Conservation (phyloP, 768 basidiomycete species). For the Trichaptum fuscoviolaceum region DNA sequence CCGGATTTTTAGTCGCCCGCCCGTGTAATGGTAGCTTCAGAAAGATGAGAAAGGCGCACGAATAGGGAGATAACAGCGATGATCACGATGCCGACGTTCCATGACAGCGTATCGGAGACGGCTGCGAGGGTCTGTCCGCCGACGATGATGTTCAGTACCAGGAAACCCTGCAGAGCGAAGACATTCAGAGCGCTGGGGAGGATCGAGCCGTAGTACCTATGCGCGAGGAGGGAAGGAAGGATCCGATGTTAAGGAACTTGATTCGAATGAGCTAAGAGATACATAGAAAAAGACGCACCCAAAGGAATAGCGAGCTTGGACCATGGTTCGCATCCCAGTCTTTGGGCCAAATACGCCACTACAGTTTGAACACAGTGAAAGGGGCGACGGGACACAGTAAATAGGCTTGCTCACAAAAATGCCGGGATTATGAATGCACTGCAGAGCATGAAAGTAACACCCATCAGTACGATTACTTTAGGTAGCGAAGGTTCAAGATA, state of each 20-base stretch:
- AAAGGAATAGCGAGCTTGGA: slow-evolving; percentile 48
- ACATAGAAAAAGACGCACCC: slow-evolving; percentile 26
- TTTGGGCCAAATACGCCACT: slow-evolving; percentile 51
- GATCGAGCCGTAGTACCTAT: slow-evolving; percentile 34
- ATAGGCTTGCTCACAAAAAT: slow-evolving; percentile 28
- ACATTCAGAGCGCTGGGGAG: slow-evolving; percentile 37
- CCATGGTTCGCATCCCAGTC: slow-evolving; percentile 53
- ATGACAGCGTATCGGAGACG: slow-evolving; percentile 24
- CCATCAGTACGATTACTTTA: too few species aligned
- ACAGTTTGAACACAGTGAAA: neutral
- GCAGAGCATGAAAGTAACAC: neutral
- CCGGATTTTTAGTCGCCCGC: neutral
- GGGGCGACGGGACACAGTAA: neutral
- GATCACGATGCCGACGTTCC: slow-evolving; percentile 36
- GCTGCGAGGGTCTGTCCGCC: slow-evolving; percentile 44
- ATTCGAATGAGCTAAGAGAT: too few species aligned
- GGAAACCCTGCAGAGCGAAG: slow-evolving; percentile 41
- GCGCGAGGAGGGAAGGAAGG: neutral
- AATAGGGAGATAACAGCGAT: slow-evolving; percentile 34
- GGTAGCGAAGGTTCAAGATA: too few species aligned
- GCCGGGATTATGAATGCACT: slow-evolving; percentile 33
- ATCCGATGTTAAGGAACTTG: neutral
- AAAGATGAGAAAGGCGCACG: slow-evolving; percentile 13
- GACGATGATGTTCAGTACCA: slow-evolving; percentile 45
- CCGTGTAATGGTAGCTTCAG: too few species aligned